Percentiles rank a stretch among this genome's conserved stretches.
phyloP scores from a whole-genome alignment of 176 grass and related monocot species.

The Tillandsia fasciculata region DNA sequence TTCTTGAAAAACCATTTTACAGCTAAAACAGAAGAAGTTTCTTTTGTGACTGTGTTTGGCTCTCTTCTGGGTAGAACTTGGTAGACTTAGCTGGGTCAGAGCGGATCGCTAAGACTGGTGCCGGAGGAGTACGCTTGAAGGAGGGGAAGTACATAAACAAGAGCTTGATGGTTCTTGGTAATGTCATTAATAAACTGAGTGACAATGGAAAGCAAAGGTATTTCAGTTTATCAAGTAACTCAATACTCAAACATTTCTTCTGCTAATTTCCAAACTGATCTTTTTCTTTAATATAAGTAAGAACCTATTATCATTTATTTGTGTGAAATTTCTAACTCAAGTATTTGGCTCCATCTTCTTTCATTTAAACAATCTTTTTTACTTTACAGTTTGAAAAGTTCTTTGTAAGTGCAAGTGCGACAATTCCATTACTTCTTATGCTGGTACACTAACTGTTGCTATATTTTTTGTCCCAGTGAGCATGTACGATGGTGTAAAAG shows the following conservation, averaged over 20 bases:
- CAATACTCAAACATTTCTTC: background rate
- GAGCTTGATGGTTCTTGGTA: constrained; percentile 89
- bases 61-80: constrained; percentile 56
- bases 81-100: constrained; percentile 97
- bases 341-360: background rate
- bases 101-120: constrained; percentile 76
- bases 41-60: constrained; percentile 2
- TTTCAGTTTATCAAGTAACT: background rate
- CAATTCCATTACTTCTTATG: too few species aligned
- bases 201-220: constrained; percentile 86
- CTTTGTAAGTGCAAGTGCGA: too few species aligned
- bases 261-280: background rate
- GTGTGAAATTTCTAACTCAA: background rate
- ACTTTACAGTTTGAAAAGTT: too few species aligned
- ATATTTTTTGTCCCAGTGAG: too few species aligned
- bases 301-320: background rate
- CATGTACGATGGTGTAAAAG: too few species aligned
- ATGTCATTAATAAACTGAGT: constrained; percentile 93
- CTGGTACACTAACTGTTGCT: too few species aligned
- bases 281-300: background rate
- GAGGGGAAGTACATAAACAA: constrained; percentile 97
- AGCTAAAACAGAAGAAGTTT: background rate
- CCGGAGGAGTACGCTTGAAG: constrained; percentile 71
- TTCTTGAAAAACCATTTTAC: background rate
- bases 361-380: background rate